phyloP scores from a whole-genome alignment of 2,329 filamentous ascomycete species.

The Emmonsiellopsis sp. region DNA sequence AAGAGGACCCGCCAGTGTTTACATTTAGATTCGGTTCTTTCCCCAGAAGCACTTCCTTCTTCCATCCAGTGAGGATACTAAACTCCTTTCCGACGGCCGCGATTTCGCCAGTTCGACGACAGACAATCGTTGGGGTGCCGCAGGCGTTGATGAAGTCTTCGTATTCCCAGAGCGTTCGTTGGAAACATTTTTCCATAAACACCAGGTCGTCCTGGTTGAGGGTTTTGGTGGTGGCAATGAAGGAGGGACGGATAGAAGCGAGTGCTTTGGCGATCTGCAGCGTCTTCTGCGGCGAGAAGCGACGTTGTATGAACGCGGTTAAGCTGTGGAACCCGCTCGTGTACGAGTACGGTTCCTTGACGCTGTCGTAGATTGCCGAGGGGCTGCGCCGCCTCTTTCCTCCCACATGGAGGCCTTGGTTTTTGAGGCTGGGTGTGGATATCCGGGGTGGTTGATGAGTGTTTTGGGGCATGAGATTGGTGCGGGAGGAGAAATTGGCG shows the following conservation, averaged over 20 bases:
- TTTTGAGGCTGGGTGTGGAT: slow-evolving; percentile 36
- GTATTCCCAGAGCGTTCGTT: slow-evolving; percentile 84
- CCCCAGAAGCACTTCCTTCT: slow-evolving; percentile 77
- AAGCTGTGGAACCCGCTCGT: slow-evolving; percentile 84
- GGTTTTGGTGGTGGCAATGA: slow-evolving; percentile 86
- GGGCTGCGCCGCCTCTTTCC: slow-evolving; percentile 57
- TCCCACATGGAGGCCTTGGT: slow-evolving; percentile 28
- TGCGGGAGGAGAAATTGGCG: slow-evolving; percentile 15
- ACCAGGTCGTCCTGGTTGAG: slow-evolving; percentile 80
- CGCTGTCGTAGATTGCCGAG: slow-evolving; percentile 76
- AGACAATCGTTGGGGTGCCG: slow-evolving; percentile 85
- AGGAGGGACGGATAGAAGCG: slow-evolving; percentile 81
- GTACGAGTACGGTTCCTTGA: slow-evolving; percentile 87
- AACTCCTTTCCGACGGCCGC: slow-evolving; percentile 95
- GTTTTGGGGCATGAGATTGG: slow-evolving; percentile 18
- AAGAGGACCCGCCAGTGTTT: slow-evolving; percentile 54
- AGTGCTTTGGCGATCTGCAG: slow-evolving; percentile 79
- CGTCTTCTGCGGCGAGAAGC: slow-evolving; percentile 68
- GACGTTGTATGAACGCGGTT: slow-evolving; percentile 67
- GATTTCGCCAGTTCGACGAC: slow-evolving; percentile 86
- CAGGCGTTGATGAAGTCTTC: slow-evolving; percentile 85
- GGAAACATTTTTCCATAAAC: slow-evolving; percentile 96
- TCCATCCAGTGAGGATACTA: slow-evolving; percentile 90
- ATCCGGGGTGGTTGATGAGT: slow-evolving; percentile 29
- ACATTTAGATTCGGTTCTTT: slow-evolving; percentile 81